Conservation (phyloP, 371 early-diverging fungal species). For the Lichtheimia corymbifera region DNA sequence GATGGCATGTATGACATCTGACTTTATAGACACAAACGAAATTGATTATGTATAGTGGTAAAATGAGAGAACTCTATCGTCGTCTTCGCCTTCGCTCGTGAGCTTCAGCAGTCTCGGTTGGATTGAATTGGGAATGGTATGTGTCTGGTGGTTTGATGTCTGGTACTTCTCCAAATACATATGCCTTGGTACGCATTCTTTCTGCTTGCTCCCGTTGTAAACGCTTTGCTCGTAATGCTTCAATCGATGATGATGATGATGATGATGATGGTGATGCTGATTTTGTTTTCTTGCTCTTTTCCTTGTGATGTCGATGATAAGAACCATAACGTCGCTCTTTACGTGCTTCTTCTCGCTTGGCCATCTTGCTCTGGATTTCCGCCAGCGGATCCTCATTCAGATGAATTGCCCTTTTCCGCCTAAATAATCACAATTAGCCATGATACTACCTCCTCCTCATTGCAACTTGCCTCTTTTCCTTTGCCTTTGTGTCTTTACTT, state of each 20-base stretch:
- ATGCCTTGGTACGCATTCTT: conserved; percentile 18
- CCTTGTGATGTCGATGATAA: neutral
- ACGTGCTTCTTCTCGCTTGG: conserved; percentile 13
- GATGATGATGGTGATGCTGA: conserved; percentile 7
- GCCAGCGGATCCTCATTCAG: conserved; percentile 31
- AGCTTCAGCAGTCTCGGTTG: conserved; percentile 23
- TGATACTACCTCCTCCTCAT: neutral
- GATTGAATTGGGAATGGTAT: conserved; percentile 32
- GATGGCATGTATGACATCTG: no score
- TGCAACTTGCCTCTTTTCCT: conserved; percentile 1
- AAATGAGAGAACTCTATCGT: neutral
- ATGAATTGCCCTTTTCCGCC: conserved; percentile 12
- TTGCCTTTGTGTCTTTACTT: conserved; percentile 3
- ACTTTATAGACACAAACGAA: no score
- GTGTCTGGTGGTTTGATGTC: neutral
- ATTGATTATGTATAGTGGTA: no score
- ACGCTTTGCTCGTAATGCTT: conserved; percentile 41
- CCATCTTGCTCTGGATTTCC: conserved; percentile 14
- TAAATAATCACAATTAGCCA: conserved; percentile 14
- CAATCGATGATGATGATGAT: conserved; percentile 29
- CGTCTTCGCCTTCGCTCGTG: conserved; percentile 1
- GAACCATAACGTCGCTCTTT: neutral
- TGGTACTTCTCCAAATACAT: conserved; percentile 24
- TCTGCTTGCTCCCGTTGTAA: conserved; percentile 41
- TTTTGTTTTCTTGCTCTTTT: conserved; percentile 9